phyloP scores from a whole-genome alignment of 2,329 filamentous ascomycete genomes.

The Camillea tinctor region DNA sequence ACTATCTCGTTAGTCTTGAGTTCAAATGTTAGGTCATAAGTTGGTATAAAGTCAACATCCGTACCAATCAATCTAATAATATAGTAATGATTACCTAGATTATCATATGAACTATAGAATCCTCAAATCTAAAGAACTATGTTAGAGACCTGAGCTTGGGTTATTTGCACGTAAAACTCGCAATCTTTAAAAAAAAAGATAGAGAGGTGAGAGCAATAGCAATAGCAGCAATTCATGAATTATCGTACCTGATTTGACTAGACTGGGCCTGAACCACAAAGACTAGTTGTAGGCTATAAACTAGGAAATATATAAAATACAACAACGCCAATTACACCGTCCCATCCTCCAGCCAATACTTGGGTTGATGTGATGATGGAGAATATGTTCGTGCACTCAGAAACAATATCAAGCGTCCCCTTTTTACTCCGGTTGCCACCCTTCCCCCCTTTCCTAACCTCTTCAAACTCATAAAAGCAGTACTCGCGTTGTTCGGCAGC shows the following conservation, averaged over 20 bases:
- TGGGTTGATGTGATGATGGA: not conserved
- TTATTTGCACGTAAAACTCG: too few relatives aligned
- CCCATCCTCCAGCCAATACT: not conserved
- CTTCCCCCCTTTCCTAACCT: not conserved
- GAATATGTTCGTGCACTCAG: not conserved
- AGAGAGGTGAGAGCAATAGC: not conserved
- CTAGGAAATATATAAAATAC: not conserved
- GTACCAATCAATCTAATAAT: too few relatives aligned
- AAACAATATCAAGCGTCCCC: not conserved
- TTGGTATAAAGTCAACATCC: too few relatives aligned
- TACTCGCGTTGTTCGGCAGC: not conserved
- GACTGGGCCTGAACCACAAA: too few relatives aligned
- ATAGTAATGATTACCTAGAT: too few relatives aligned
- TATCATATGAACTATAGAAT: too few relatives aligned
- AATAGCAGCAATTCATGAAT: constrained; percentile 8
- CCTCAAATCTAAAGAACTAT: too few relatives aligned
- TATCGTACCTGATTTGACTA: constrained; percentile 8
- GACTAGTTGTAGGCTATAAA: not conserved
- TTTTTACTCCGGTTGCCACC: not conserved
- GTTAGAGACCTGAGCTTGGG: too few relatives aligned
- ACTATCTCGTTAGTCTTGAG: too few relatives aligned
- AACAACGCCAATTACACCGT: not conserved
- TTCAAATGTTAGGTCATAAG: too few relatives aligned
- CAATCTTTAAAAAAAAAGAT: not conserved
- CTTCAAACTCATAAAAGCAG: not conserved